These are phyloP conservation scores for Aphanomyces cochlioides DNA, from an alignment of 352 stramenopile genomes.

Conservation along the genomic window DNA sequence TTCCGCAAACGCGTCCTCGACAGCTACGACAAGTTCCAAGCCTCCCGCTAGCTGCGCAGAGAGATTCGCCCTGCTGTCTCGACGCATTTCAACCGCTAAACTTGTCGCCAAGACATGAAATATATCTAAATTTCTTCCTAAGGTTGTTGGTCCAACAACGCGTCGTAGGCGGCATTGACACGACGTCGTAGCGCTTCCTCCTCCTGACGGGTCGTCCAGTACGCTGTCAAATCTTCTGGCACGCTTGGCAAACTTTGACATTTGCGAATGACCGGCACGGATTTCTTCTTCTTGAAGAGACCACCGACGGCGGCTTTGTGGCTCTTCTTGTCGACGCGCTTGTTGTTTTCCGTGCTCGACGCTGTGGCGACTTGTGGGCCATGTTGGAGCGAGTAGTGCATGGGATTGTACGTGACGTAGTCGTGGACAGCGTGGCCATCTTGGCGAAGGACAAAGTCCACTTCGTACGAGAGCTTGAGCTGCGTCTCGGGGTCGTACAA, in stretches of 20 bases:
- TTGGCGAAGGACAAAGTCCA: constrained; percentile 4
- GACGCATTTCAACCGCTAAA: no score
- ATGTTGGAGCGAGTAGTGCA: constrained; percentile 14
- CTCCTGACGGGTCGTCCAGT: background rate
- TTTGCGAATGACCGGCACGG: background rate
- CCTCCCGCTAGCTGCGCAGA: background rate
- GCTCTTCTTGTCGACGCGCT: background rate
- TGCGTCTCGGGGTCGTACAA: constrained; percentile 61
- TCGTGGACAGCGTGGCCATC: background rate
- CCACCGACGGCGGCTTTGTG: background rate
- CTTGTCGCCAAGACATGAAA: no score
- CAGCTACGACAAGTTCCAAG: constrained; percentile 3
- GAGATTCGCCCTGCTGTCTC: no score
- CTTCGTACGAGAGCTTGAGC: constrained; percentile 78
- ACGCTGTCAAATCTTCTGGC: constrained; percentile 6
- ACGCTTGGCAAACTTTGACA: constrained; percentile 5
- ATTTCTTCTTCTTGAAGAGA: constrained; percentile 5
- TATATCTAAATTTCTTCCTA: background rate
- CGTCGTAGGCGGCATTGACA: constrained; percentile 5
- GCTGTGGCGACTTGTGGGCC: constrained; percentile 14
- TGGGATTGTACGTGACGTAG: constrained; percentile 12
- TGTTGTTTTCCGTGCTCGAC: background rate
- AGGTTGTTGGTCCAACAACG: background rate
- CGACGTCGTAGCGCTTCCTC: background rate
- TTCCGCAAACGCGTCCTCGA: background rate